A percentile compares a stretch with the other conserved stretches of the same genome.
Conservation (phyloP, 73 alveolate species). For the Tetrahymena thermophila region DNA sequence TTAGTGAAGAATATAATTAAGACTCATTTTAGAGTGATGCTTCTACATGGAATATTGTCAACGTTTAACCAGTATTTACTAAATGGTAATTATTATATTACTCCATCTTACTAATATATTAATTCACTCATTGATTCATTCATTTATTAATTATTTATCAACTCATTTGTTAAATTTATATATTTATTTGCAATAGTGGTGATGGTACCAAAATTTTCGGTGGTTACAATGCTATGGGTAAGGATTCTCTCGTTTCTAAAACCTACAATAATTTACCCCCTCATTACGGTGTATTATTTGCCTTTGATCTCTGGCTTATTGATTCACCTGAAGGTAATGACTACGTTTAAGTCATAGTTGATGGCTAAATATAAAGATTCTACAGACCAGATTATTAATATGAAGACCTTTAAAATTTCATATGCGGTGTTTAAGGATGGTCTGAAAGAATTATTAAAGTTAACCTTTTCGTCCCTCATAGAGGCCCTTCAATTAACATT, state of each 20-base stretch:
- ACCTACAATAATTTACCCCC: background rate
- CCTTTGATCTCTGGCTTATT: background rate
- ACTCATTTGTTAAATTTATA: no score
- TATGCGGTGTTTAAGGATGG: background rate
- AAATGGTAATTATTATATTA: background rate
- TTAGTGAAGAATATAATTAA: background rate
- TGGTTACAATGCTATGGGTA: background rate
- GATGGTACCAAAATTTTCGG: background rate
- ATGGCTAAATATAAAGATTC: background rate
- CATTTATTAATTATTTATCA: no score
- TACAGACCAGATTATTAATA: background rate
- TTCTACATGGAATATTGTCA: background rate
- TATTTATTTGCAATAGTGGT: background rate
- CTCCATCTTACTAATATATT: no score
- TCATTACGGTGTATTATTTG: background rate
- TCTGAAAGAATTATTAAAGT: background rate
- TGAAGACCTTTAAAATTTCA: background rate
- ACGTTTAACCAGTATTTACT: background rate
- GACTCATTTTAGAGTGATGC: background rate
- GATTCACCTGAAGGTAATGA: background rate
- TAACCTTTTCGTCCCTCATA: background rate
- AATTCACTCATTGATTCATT: no score
- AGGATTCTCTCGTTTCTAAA: background rate
- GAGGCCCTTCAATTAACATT: background rate
- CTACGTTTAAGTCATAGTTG: background rate